phyloP scores from a whole-genome alignment of 2,329 filamentous ascomycete genomes.

The Aspergillus floridensis region DNA sequence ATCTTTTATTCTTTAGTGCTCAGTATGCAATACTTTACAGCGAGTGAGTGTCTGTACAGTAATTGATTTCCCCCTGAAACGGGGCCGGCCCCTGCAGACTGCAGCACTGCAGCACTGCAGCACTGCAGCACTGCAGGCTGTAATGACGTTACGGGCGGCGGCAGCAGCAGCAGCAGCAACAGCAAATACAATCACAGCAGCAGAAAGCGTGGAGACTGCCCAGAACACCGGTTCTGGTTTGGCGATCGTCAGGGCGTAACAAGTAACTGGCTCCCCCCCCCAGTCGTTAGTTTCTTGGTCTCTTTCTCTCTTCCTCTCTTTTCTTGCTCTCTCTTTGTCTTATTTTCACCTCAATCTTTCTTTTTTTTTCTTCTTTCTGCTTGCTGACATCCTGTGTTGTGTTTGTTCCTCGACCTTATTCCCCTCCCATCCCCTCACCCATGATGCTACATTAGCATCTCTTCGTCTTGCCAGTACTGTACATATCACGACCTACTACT shows the following conservation, averaged over 20 bases:
- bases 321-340: not conserved
- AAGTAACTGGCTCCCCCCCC: constrained; percentile 3
- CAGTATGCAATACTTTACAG: not conserved
- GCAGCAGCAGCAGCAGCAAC: not conserved
- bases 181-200: not conserved
- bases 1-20: not conserved
- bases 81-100: not conserved
- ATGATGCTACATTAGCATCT: constrained; percentile 18
- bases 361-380: not conserved
- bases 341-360: not conserved
- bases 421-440: not conserved
- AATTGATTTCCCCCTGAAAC: constrained; percentile 3
- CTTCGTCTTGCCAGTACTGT: not conserved
- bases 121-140: not conserved
- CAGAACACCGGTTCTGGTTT: constrained; percentile 17
- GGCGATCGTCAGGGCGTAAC: constrained; percentile 22
- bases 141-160: constrained; percentile 6
- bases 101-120: not conserved
- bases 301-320: not conserved
- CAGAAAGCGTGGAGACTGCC: constrained; percentile 15
- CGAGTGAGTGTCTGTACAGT: not conserved
- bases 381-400: not conserved
- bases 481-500: not conserved
- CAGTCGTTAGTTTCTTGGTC: not conserved
- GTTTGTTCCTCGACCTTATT: not conserved